These are phyloP conservation scores for Ceratobasidium sp. DNA, from an alignment of 1,284 basidiomycete genomes.

Conservation along the genomic window DNA sequence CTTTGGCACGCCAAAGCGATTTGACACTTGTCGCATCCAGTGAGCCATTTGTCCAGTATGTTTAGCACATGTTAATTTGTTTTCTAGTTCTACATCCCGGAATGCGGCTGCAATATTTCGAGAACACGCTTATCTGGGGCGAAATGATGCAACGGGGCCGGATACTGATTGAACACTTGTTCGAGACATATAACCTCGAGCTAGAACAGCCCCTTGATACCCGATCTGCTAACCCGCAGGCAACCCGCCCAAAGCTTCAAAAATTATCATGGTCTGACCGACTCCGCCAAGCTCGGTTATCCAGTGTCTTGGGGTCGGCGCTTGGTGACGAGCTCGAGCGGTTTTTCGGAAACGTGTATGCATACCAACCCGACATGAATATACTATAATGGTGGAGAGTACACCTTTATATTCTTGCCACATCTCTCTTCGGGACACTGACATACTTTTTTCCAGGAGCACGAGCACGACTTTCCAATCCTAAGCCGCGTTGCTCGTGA, in stretches of 20 bases:
- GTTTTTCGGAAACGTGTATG: neutral
- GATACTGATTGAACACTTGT: conserved; percentile 4
- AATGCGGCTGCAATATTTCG: conserved; percentile 10
- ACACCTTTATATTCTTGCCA: neutral
- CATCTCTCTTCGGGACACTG: neutral
- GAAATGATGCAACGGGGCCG: neutral
- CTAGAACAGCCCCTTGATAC: neutral
- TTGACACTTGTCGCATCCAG: conserved; percentile 15
- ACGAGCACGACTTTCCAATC: conserved; percentile 29
- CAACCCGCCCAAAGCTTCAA: neutral
- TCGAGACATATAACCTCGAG: conserved; percentile 10
- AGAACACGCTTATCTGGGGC: neutral
- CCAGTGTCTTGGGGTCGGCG: neutral
- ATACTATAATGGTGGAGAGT: conserved; percentile 20
- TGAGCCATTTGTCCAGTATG: neutral
- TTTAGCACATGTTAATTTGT: too few species aligned
- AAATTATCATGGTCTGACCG: neutral
- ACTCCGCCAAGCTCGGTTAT: neutral
- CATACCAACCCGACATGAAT: neutral
- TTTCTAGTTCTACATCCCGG: conserved; percentile 14
- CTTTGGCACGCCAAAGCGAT: conserved; percentile 14
- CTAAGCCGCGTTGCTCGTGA: conserved; percentile 26
- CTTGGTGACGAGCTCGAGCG: conserved; percentile 1
- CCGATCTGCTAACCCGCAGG: neutral
- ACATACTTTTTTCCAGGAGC: neutral